These are phyloP conservation scores for Schoenoplectus tabernaemontani DNA, from an alignment of 202 grass and related monocot genomes.

Conservation along the genomic window DNA sequence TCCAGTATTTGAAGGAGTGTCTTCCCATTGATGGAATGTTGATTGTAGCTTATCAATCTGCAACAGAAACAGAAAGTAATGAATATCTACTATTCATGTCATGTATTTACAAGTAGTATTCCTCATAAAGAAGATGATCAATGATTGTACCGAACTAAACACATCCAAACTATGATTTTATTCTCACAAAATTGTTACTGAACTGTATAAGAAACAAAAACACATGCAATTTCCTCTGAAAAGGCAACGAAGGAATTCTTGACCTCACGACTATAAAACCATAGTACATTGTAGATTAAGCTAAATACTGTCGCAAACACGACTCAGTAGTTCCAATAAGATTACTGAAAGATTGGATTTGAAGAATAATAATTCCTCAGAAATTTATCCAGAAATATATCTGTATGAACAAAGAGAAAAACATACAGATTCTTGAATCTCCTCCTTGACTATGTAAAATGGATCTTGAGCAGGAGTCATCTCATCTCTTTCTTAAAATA, in stretches of 20 bases:
- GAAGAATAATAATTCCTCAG: neutral
- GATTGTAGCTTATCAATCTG: conserved; percentile 81
- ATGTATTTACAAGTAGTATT: neutral
- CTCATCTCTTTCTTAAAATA: conserved; percentile 26
- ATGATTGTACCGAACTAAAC: neutral
- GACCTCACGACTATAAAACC: too few relatives aligned
- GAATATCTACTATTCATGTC: neutral
- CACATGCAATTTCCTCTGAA: neutral
- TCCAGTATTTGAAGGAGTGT: conserved; percentile 56
- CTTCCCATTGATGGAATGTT: conserved; percentile 72
- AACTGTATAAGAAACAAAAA: neutral
- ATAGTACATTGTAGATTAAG: too few relatives aligned
- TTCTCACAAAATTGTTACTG: neutral
- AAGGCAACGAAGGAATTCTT: neutral
- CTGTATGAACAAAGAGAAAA: too few relatives aligned
- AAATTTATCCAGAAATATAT: conserved; percentile 1
- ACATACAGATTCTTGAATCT: conserved; percentile 94
- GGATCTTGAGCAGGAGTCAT: conserved; percentile 89
- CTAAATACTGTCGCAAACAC: too few relatives aligned
- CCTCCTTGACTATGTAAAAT: conserved; percentile 93
- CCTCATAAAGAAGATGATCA: neutral
- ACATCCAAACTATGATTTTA: neutral
- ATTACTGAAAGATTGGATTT: neutral
- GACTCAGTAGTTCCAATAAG: neutral
- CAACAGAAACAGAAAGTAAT: neutral